phyloP scores from a whole-genome alignment of 1,284 basidiomycete genomes.

The Rhodotorula glutinis region DNA sequence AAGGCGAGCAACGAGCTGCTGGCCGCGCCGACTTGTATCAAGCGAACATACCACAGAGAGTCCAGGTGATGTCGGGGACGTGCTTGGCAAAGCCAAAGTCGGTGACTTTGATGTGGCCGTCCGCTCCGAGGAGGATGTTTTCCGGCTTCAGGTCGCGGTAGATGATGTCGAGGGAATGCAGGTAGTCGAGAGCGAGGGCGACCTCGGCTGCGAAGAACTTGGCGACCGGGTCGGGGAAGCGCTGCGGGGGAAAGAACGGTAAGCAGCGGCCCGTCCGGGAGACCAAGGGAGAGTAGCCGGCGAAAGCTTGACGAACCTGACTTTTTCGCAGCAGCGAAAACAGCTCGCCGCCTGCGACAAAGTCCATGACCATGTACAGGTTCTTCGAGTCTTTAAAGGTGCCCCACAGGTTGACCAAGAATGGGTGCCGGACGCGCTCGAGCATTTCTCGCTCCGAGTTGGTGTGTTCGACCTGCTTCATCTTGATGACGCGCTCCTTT shows the following conservation, averaged over 20 bases:
- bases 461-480: conserved; percentile 97
- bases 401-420: conserved; percentile 98
- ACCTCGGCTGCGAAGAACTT: conserved; percentile 99
- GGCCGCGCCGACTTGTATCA: no score
- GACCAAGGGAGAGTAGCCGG: neutral
- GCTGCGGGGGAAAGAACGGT: conserved; percentile 53
- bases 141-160: conserved; percentile 98
- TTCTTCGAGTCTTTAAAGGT: conserved; percentile 91
- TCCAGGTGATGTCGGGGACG: conserved; percentile 90
- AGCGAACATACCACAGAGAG: conserved; percentile 68
- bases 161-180: conserved; percentile 87
- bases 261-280: neutral
- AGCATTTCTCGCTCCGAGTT: conserved; percentile 93
- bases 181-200: conserved; percentile 86
- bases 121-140: conserved; percentile 86
- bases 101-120: conserved; percentile 97
- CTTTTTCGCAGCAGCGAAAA: conserved; percentile 86
- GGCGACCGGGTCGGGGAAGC: conserved; percentile 96
- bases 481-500: conserved; percentile 89
- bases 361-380: conserved; percentile 99
- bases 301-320: conserved; percentile 60
- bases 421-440: conserved; percentile 84
- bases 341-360: conserved; percentile 94
- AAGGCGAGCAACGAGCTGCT: neutral
- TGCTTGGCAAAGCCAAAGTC: conserved; percentile 97